These are phyloP conservation scores for Zoysia matrella DNA, from an alignment of 202 grass and related monocot species.

Conservation along the genomic window DNA sequence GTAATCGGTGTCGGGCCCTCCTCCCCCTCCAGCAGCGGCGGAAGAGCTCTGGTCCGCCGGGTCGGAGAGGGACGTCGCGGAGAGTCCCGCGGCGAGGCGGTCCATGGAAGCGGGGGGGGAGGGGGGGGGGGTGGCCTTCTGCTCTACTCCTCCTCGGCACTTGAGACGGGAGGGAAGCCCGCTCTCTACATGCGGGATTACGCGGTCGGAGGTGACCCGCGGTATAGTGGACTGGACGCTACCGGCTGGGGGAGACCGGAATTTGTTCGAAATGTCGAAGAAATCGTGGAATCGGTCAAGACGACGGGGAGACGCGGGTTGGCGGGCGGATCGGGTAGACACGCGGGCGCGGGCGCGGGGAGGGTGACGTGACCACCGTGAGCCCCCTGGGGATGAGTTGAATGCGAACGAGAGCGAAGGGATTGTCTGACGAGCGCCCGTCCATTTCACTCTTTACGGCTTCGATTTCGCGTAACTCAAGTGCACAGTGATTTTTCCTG, in stretches of 20 bases:
- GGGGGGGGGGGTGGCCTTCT: not conserved
- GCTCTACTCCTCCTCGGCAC: not conserved
- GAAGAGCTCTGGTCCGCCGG: slow-evolving; percentile 9
- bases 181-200: slow-evolving; percentile 3
- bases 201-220: not conserved
- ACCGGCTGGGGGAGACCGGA: not conserved
- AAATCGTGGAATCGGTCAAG: slow-evolving; percentile 33
- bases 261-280: slow-evolving; percentile 7
- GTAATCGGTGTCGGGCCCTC: not conserved
- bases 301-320: too few species aligned
- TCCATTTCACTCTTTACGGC: too few species aligned
- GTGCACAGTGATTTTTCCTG: too few species aligned
- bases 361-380: too few species aligned
- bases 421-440: too few species aligned
- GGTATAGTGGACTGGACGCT: not conserved
- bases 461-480: too few species aligned
- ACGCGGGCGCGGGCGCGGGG: not conserved
- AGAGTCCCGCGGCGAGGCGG: slow-evolving; percentile 37
- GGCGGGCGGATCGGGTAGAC: not conserved
- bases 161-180: not conserved
- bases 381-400: too few species aligned
- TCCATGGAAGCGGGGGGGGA: slow-evolving; percentile 24
- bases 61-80: slow-evolving; percentile 24
- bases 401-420: too few species aligned
- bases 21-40: not conserved